Evolutionary conservation across 1,139 yeast species (phyloP).

Genomic region (Magnusiomyces ingens): DNA sequence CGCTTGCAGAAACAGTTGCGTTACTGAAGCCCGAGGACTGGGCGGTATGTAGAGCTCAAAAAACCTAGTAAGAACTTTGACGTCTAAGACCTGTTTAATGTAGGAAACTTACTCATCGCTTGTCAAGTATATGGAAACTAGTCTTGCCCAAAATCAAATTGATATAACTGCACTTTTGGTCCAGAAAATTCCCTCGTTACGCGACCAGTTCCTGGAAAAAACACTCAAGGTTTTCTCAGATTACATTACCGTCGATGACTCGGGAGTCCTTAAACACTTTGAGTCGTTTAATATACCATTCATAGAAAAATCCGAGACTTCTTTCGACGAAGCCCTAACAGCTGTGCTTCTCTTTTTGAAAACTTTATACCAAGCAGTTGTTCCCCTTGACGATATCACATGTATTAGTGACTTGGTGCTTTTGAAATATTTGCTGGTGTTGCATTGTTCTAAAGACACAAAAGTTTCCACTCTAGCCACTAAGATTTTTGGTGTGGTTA

Average conservation of each 20-base stretch:
- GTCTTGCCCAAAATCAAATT: neutral
- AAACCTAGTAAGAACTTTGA: neutral
- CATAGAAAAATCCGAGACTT: neutral
- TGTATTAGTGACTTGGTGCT: constrained; percentile 1
- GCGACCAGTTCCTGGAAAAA: constrained; percentile 9
- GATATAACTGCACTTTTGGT: constrained; percentile 5
- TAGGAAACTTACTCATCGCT: constrained; percentile 2
- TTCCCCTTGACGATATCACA: constrained; percentile 5
- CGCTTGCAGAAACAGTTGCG: constrained; percentile 1
- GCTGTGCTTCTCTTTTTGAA: constrained; percentile 6
- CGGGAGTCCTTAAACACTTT: constrained; percentile 6
- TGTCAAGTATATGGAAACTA: neutral
- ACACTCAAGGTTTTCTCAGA: constrained; percentile 3
- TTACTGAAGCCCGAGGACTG: neutral
- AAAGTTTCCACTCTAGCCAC: constrained; percentile 14
- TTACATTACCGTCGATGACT: constrained; percentile 10
- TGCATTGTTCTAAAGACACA: constrained; percentile 12
- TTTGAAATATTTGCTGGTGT: constrained; percentile 7
- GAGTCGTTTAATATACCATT: neutral
- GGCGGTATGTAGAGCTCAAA: neutral
- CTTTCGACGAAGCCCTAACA: neutral
- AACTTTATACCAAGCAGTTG: constrained; percentile 8
- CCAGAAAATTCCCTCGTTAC: constrained; percentile 11
- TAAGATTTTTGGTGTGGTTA: constrained; percentile 12
- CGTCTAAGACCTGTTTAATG: neutral